A percentile compares a stretch with the other conserved stretches of the same genome.
These are phyloP conservation scores for Thelephora terrestris DNA, from an alignment of 1,284 basidiomycete species.

Conservation along the genomic window DNA sequence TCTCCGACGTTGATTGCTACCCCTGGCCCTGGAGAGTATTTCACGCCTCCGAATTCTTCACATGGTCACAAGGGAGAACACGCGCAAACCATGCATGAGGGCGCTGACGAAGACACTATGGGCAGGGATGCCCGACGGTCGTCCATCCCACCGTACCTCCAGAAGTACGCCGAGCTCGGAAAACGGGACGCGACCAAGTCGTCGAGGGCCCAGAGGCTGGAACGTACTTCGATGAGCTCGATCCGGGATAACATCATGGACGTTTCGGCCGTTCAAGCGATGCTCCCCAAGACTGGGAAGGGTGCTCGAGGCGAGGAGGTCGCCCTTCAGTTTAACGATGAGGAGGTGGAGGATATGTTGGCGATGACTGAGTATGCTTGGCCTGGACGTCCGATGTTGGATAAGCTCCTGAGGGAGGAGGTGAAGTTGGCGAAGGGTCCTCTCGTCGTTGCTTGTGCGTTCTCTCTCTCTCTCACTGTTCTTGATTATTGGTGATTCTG, in stretches of 20 bases:
- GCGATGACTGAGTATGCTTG: slow-evolving; percentile 61
- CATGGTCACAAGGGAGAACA: slow-evolving; percentile 3
- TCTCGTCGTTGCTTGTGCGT: slow-evolving; percentile 61
- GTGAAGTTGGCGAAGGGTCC: slow-evolving; percentile 45
- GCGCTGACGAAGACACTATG: too few species aligned
- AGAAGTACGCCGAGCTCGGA: too few species aligned
- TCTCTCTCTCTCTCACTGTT: not conserved
- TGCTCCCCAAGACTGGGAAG: slow-evolving; percentile 17
- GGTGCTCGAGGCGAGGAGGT: slow-evolving; percentile 18
- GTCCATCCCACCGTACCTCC: too few species aligned
- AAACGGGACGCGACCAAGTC: too few species aligned
- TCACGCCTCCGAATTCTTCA: slow-evolving; percentile 11
- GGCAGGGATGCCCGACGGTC: too few species aligned
- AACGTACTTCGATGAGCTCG: too few species aligned
- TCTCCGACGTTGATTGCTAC: slow-evolving; percentile 3
- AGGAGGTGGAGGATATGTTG: slow-evolving; percentile 60
- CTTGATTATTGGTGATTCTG: too few species aligned
- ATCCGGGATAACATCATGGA: too few species aligned
- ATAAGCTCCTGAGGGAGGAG: slow-evolving; percentile 59
- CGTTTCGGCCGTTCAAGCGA: too few species aligned
- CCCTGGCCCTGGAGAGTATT: not conserved
- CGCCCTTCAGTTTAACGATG: slow-evolving; percentile 48
- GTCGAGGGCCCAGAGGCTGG: too few species aligned
- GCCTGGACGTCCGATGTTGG: slow-evolving; percentile 67
- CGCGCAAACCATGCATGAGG: too few species aligned